Conservation (phyloP, 345 rosid genomes). For the Populus simonii region DNA sequence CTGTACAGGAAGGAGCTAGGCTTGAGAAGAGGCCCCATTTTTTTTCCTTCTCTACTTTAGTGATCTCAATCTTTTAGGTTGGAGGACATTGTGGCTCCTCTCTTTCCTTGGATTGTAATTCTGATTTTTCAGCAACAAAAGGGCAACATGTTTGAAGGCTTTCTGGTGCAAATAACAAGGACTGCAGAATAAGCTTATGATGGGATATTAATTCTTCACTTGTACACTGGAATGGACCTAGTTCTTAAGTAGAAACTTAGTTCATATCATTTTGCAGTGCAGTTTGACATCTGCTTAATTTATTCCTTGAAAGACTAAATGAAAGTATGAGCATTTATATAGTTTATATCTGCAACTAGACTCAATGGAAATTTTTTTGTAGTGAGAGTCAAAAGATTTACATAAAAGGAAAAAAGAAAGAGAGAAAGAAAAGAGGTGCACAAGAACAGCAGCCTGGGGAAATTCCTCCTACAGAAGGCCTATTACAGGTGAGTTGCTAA, state of each 20-base stretch:
- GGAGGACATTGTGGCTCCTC: not conserved
- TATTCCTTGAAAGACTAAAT: not conserved
- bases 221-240: not conserved
- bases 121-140: not conserved
- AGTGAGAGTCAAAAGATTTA: too few species aligned
- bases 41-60: slow-evolving; percentile 38
- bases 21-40: slow-evolving; percentile 32
- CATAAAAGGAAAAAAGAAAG: too few species aligned
- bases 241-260: not conserved
- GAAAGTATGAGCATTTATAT: slow-evolving; percentile 4
- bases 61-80: not conserved
- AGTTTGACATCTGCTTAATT: not conserved
- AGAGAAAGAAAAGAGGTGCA: not conserved
- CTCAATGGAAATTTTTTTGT: not conserved
- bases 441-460: not conserved
- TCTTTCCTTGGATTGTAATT: not conserved
- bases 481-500: slow-evolving; percentile 53
- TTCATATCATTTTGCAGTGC: not conserved
- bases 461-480: slow-evolving; percentile 45
- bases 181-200: not conserved
- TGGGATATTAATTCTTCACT: not conserved
- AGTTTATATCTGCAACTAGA: slow-evolving; percentile 8
- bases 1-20: slow-evolving; percentile 16
- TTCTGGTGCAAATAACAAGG: not conserved
- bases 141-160: not conserved